A percentile compares a stretch with the other conserved stretches of the same genome.
Evolutionary conservation across 148 eudicot species (phyloP).

Genomic region (Rhododendron molle): DNA sequence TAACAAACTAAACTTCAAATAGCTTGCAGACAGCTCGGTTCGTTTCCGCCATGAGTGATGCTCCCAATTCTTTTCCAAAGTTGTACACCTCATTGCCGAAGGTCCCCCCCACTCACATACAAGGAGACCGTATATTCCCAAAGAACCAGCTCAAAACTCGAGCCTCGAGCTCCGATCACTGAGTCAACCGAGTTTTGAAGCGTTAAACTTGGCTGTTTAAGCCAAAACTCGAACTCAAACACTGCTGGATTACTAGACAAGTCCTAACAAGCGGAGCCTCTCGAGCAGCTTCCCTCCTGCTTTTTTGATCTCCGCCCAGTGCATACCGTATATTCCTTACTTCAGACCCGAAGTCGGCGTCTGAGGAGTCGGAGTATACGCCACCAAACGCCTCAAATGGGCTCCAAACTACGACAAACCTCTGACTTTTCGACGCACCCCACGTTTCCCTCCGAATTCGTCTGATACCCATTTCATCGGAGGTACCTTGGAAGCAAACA

Average conservation of each 20-base stretch:
- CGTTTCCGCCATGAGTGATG: too few species aligned
- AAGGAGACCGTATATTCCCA: too few species aligned
- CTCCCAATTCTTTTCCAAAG: not conserved
- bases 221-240: too few species aligned
- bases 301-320: not conserved
- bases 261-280: too few species aligned
- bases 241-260: too few species aligned
- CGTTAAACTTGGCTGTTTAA: too few species aligned
- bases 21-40: too few species aligned
- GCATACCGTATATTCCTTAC: not conserved
- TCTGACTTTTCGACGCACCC: slow-evolving; percentile 2
- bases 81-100: not conserved
- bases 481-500: not conserved
- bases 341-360: slow-evolving; percentile 5
- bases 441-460: slow-evolving; percentile 1
- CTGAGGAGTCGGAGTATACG: not conserved
- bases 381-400: not conserved
- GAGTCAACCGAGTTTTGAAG: too few species aligned
- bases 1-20: too few species aligned
- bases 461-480: not conserved
- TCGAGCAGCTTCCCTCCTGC: too few species aligned
- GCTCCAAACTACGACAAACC: not conserved
- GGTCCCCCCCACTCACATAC: not conserved
- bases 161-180: too few species aligned
- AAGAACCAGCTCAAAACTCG: too few species aligned